A percentile compares a stretch with the other conserved stretches of the same genome.
phyloP scores from a whole-genome alignment of 495 filamentous ascomycete species.

The Cercophora sp. region DNA sequence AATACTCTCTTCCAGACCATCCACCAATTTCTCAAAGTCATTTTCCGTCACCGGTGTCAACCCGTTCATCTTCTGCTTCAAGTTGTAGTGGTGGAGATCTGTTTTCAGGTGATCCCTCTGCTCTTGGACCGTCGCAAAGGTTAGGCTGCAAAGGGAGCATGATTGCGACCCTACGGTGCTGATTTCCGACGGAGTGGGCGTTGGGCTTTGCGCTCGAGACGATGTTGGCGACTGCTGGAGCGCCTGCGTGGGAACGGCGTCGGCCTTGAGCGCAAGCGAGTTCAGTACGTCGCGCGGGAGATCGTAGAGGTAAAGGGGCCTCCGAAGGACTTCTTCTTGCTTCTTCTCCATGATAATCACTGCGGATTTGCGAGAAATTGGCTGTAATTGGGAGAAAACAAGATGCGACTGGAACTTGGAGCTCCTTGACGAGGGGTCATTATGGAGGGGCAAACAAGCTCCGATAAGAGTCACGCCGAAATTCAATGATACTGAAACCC shows the following conservation, averaged over 20 bases:
- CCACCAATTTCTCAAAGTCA: slow-evolving; percentile 81
- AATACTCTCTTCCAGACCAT: slow-evolving; percentile 81
- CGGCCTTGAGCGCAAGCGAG: slow-evolving; percentile 59
- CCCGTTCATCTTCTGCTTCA: slow-evolving; percentile 81
- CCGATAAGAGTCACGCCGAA: slow-evolving; percentile 27
- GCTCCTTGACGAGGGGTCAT: not conserved
- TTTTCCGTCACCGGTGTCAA: slow-evolving; percentile 62
- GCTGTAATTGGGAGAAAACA: not conserved
- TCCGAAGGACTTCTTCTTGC: slow-evolving; percentile 36
- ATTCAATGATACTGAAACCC: slow-evolving; percentile 3
- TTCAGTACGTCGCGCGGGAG: slow-evolving; percentile 72
- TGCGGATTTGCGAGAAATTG: not conserved
- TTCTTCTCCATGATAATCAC: slow-evolving; percentile 27
- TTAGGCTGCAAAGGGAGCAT: slow-evolving; percentile 74
- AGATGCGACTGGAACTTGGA: not conserved
- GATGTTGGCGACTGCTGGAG: slow-evolving; percentile 17
- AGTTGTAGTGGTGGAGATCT: slow-evolving; percentile 91
- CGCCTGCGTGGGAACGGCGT: slow-evolving; percentile 29
- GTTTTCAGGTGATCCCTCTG: slow-evolving; percentile 83
- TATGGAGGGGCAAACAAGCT: slow-evolving; percentile 17
- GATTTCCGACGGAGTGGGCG: slow-evolving; percentile 20
- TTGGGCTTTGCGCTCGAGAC: slow-evolving; percentile 37
- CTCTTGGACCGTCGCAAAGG: slow-evolving; percentile 67
- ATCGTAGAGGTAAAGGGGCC: slow-evolving; percentile 68
- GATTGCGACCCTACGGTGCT: slow-evolving; percentile 61